A percentile compares a stretch with the other conserved stretches of the same genome.
phyloP scores from a whole-genome alignment of 306 rosid genomes.

The Sechiopsis laciniata region DNA sequence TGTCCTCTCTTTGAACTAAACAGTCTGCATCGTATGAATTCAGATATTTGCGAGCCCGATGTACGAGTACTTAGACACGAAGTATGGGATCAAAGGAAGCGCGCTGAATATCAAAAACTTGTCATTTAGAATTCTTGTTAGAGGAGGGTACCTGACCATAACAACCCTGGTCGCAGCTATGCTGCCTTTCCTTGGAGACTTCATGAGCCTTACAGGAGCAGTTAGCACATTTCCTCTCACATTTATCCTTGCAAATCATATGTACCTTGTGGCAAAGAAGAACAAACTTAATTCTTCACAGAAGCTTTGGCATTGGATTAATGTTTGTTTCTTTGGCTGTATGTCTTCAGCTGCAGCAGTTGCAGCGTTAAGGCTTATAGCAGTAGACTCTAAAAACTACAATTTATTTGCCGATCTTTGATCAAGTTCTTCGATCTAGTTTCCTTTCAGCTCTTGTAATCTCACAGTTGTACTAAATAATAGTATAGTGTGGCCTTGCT shows the following conservation, averaged over 20 bases:
- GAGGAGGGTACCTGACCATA: constrained; percentile 76
- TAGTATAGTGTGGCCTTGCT: not conserved
- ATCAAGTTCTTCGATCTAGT: not conserved
- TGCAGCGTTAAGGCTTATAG: constrained; percentile 74
- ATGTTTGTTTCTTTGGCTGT: constrained; percentile 62
- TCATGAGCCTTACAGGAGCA: constrained; percentile 98
- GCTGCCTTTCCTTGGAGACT: constrained; percentile 90
- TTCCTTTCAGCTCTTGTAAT: constrained; percentile 7
- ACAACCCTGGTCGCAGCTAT: constrained; percentile 75
- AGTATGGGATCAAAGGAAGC: constrained; percentile 63
- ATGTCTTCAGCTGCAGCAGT: constrained; percentile 71
- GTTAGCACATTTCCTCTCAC: constrained; percentile 92
- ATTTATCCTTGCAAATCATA: constrained; percentile 87
- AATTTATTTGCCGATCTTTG: constrained; percentile 71
- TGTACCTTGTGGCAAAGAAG: constrained; percentile 75
- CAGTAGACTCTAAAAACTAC: constrained; percentile 70
- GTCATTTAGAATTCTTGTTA: constrained; percentile 53
- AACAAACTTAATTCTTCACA: constrained; percentile 49
- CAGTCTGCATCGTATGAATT: constrained; percentile 4
- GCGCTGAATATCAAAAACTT: constrained; percentile 50
- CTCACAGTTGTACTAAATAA: not conserved
- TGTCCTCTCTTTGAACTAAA: too few species aligned
- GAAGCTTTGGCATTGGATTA: constrained; percentile 89
- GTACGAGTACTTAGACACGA: constrained; percentile 83
- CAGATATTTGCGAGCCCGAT: constrained; percentile 97